Evolutionary conservation across 2,329 filamentous ascomycete genomes (phyloP).

Genomic region (Elsinoe perseae): DNA sequence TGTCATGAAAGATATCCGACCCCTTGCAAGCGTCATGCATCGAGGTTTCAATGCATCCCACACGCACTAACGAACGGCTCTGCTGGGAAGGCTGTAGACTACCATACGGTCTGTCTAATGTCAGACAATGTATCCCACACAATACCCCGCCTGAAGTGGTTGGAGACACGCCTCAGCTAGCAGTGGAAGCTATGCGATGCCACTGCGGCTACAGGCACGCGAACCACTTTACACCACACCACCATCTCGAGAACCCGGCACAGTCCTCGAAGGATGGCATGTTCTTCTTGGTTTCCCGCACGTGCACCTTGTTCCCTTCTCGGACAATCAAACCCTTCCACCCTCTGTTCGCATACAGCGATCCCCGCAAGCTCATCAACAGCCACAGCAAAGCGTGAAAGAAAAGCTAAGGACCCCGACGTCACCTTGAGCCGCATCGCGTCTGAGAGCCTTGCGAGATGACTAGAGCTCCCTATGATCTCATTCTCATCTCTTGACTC

Average conservation of each 20-base stretch:
- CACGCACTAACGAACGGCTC: not conserved
- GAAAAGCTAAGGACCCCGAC: not conserved
- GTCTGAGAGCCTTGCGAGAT: conserved; percentile 1
- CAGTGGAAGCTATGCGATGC: not conserved
- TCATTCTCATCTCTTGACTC: not conserved
- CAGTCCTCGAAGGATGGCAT: not conserved
- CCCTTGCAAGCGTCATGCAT: not conserved
- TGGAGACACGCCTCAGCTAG: too few species aligned
- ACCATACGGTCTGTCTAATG: too few species aligned
- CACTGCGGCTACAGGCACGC: not conserved
- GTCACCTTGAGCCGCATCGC: conserved; percentile 1
- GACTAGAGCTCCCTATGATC: not conserved
- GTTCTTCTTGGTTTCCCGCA: not conserved
- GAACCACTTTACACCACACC: not conserved
- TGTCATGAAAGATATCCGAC: not conserved
- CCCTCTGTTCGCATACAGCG: not conserved
- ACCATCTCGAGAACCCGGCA: not conserved
- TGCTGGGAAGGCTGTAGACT: too few species aligned
- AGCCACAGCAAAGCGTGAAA: not conserved
- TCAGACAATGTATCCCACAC: too few species aligned
- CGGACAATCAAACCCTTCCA: not conserved
- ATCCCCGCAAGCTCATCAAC: not conserved
- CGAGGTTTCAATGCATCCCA: not conserved
- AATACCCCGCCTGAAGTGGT: not conserved
- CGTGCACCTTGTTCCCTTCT: not conserved